phyloP scores from a whole-genome alignment of 345 rosid species.

The Euphorbia lathyris region DNA sequence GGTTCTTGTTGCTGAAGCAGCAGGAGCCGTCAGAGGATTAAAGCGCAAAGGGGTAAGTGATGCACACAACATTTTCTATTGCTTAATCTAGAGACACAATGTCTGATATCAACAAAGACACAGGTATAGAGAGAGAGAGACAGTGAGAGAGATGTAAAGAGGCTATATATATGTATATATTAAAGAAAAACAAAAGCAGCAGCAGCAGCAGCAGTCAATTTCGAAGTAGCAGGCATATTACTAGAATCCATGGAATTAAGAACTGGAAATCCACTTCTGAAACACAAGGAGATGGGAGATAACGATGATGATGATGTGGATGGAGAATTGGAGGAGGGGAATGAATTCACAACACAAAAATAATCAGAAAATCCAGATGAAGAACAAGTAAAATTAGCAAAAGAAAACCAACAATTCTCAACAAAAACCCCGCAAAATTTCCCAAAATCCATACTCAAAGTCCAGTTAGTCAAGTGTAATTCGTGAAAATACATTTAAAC shows the following conservation, averaged over 20 bases:
- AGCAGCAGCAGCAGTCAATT: conserved; percentile 1
- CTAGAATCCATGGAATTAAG: conserved; percentile 7
- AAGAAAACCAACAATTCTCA: neutral
- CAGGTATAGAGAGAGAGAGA: neutral
- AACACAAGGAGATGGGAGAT: neutral
- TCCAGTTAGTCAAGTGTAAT: neutral
- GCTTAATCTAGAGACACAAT: neutral
- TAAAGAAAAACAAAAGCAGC: conserved; percentile 10
- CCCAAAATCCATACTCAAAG: conserved; percentile 10
- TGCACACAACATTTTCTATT: neutral
- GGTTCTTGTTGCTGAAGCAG: neutral
- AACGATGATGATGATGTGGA: conserved; percentile 2
- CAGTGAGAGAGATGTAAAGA: neutral
- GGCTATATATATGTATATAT: neutral
- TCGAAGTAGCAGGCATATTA: neutral
- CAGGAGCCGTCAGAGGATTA: neutral
- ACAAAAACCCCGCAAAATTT: conserved; percentile 7
- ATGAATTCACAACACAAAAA: neutral
- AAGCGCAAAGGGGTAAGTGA: conserved; percentile 1
- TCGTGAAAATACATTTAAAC: conserved; percentile 2
- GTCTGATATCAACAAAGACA: neutral
- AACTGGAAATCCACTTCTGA: conserved; percentile 11
- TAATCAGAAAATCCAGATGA: conserved; percentile 10
- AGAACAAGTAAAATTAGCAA: neutral
- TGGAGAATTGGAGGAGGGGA: neutral